These are phyloP conservation scores for Lecanicillium sp. DNA, from an alignment of 2,329 filamentous ascomycete genomes.

Conservation along the genomic window DNA sequence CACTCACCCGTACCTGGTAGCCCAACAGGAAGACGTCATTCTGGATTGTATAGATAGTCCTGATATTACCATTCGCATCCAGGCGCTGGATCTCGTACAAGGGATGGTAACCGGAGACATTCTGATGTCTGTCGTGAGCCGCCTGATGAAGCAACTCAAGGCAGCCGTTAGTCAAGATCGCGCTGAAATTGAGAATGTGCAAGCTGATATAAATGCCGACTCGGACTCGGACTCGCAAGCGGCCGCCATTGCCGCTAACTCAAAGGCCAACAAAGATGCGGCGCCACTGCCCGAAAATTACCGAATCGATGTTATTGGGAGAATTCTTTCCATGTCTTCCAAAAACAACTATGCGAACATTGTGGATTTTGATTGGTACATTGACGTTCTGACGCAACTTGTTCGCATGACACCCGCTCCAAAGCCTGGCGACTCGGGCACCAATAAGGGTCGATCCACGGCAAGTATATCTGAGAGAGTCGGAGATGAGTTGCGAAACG, in stretches of 20 bases:
- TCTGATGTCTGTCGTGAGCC: conserved; percentile 72
- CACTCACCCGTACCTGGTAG: conserved; percentile 81
- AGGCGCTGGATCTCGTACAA: conserved; percentile 83
- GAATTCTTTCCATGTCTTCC: conserved; percentile 83
- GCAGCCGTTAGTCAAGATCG: conserved; percentile 33
- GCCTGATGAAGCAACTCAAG: conserved; percentile 79
- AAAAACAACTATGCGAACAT: conserved; percentile 81
- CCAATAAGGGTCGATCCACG: conserved; percentile 16
- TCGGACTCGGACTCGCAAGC: conserved; percentile 43
- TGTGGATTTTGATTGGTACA: conserved; percentile 94
- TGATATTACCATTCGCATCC: conserved; percentile 90
- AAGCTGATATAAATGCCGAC: conserved; percentile 30
- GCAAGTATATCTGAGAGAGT: conserved; percentile 55
- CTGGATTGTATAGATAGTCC: conserved; percentile 91
- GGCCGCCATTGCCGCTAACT: conserved; percentile 23
- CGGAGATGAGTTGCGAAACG: conserved; percentile 77
- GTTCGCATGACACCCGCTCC: conserved; percentile 59
- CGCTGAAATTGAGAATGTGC: too few relatives aligned
- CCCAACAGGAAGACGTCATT: conserved; percentile 91
- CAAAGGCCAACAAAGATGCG: conserved; percentile 28
- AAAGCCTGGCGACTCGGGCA: conserved; percentile 29
- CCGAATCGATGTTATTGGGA: conserved; percentile 68
- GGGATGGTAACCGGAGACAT: conserved; percentile 91
- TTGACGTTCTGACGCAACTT: conserved; percentile 80
- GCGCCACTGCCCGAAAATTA: conserved; percentile 79